Conservation (phyloP, 768 basidiomycete species). For the Calocybe cyanea region DNA sequence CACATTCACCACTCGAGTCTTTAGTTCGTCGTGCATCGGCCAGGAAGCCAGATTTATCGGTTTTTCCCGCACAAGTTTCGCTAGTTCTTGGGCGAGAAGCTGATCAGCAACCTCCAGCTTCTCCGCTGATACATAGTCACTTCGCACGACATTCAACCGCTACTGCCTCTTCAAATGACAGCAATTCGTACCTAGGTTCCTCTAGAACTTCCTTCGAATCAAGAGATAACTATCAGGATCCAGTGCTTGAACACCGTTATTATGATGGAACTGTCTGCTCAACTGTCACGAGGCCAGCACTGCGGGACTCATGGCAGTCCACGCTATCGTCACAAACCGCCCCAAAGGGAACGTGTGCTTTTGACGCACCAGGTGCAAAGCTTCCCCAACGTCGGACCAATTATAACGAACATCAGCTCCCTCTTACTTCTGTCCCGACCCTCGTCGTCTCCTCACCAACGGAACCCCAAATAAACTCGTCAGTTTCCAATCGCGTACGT, state of each 20-base stretch:
- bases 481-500: constrained; percentile 25
- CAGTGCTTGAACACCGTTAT: constrained; percentile 26
- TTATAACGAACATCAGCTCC: constrained; percentile 9
- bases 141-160: constrained; percentile 41
- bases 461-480: constrained; percentile 15
- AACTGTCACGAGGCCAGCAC: constrained; percentile 23
- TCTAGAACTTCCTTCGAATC: constrained; percentile 20
- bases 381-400: constrained; percentile 2
- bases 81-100: constrained; percentile 7
- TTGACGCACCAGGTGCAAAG: not conserved
- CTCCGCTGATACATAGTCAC: constrained; percentile 45
- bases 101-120: constrained; percentile 22
- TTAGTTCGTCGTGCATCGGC: constrained; percentile 54
- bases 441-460: constrained; percentile 52
- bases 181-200: constrained; percentile 31
- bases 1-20: constrained; percentile 52
- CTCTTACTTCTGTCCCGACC: constrained; percentile 34
- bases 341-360: not conserved
- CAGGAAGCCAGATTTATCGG: constrained; percentile 26
- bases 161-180: constrained; percentile 35
- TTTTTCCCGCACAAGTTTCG: constrained; percentile 9
- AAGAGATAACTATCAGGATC: constrained; percentile 29
- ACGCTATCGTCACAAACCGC: constrained; percentile 13
- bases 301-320: constrained; percentile 41
- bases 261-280: constrained; percentile 42